Evolutionary conservation across 768 basidiomycete genomes (phyloP), one percentile per base, ranked within the genome.

Genomic region (Mrakia gelida): DNA sequence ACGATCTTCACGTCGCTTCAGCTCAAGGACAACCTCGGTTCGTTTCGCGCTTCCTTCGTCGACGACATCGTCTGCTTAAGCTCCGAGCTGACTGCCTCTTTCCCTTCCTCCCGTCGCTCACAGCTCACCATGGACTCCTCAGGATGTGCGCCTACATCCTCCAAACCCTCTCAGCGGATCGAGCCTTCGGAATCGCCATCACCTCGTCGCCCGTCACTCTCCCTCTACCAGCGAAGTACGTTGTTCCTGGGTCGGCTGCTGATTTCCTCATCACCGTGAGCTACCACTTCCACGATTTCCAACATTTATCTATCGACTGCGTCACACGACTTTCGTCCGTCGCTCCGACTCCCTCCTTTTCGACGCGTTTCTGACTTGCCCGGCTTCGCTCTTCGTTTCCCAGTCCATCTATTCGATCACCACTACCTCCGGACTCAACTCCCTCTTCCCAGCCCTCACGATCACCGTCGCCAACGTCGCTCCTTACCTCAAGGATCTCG

Each of bases 1-100:
- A 87, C 96, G 52, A 85, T 97, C 21, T 91, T 91, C 81, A 92
- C 91, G 82, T 89, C 89, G 71, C 86, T 97, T 38, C 93, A 95
- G 79, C 90, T 94, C 82, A 97, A 97, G 84, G 95, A 98, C 82
- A 94, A 93, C 85, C 92, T 94, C 79, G 90, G 94, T 96, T 82
- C 83, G 90, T 84, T 11, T 26, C 21, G 18, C n/a, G n/a, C 41
- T 67, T 13, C 13, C 28, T 28, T 54, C 41, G 26, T 5, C 30
- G 2, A 41, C 41, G 10, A 45, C 11, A 1, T 38, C 43, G 11
- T 76, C 18, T 41, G 8, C 65, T 41, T 41, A 41, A 21, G 13
- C 34, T 68, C 43, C 41, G 18, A 18, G 10, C 52, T 75, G 70
- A 72, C 63, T 52, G 15, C 45, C 45, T 45, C 45, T 45, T 3